Evolutionary conservation across 306 rosid genomes (phyloP).

Genomic region (Lathyrus aphaca): DNA sequence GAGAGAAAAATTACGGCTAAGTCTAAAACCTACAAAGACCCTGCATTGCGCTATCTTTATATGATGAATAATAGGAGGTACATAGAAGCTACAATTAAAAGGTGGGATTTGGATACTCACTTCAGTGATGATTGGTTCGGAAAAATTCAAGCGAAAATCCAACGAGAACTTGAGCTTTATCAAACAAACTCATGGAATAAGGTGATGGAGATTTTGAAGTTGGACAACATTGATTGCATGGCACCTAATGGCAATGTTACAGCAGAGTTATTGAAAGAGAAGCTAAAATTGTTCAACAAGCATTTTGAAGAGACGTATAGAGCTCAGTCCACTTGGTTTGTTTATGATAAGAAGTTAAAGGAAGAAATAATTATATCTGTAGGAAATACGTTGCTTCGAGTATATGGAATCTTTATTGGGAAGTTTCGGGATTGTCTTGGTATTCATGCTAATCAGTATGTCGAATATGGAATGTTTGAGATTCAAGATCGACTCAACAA

Average conservation of each 20-base stretch:
- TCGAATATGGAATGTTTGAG: constrained; percentile 10
- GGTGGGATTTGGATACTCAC: constrained; percentile 37
- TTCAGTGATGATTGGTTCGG: constrained; percentile 64
- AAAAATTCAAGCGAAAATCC: constrained; percentile 48
- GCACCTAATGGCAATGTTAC: background rate
- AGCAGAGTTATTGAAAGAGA: constrained; percentile 6
- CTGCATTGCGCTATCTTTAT: constrained; percentile 58
- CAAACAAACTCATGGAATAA: constrained; percentile 59
- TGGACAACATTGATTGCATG: constrained; percentile 36
- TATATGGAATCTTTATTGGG: constrained; percentile 7
- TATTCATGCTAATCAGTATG: constrained; percentile 7
- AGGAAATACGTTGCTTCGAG: background rate
- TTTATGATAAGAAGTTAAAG: background rate
- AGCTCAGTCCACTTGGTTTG: background rate
- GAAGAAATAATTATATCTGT: background rate
- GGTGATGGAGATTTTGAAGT: constrained; percentile 51
- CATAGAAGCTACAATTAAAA: constrained; percentile 48
- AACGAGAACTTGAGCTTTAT: constrained; percentile 40
- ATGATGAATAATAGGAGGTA: constrained; percentile 47
- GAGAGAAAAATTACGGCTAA: constrained; percentile 62
- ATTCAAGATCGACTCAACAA: constrained; percentile 16
- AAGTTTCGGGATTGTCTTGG: background rate
- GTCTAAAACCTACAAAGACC: constrained; percentile 58
- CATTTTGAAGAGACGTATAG: constrained; percentile 25
- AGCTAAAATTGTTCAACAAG: constrained; percentile 13